Evolutionary conservation across 2,329 filamentous ascomycete species (phyloP), one percentile per base, ranked within the genome.

Genomic region (Coniochaeta sp.): DNA sequence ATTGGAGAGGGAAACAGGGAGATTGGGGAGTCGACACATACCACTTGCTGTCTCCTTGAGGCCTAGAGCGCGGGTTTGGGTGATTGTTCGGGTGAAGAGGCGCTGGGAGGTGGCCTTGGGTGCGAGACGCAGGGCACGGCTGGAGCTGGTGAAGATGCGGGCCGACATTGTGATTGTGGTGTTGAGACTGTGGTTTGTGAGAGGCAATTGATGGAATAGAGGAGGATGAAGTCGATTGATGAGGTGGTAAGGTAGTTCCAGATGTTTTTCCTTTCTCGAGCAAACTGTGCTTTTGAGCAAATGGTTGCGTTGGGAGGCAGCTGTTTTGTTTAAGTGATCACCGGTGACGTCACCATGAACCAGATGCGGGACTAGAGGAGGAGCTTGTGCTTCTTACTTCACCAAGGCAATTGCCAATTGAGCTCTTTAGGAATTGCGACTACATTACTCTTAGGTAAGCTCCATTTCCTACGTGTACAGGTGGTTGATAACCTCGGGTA

Each of bases 41-140:
- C 65, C 16, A 26, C 61, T 64, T 16, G 60, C 28, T 55, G 56
- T 62, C 58, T 67, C 65, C 59, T 67, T 67, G 28, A 67, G 62
- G 4, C 54, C n/a, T 16, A 19, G 12, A 6, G 31, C 24, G 2
- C 61, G 36, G 14, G 63, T 63, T 16, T 62, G 62, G 6, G 61
- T 55, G 56, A 67, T 22, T 40, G 58, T 58, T 19, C 62, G 40
- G 2, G 59, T 56, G 36, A 59, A 24, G 34, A 26, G 43, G 56
- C 22, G 24, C 44, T 31, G 31, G 59, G 33, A 28, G 59, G 58
- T 34, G 57, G 61, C 33, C 33, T 59, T 17, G 31, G 59, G 61
- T 38, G 65, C 26, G 38, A 63, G 3, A 14, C 54, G 54, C 31
- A 57, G 54, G 34, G 58, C 38, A 36, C 36, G 34, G 31, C 47